phyloP scores from a whole-genome alignment of 805 yeast species.

The Debaryomyces tyrocola region DNA sequence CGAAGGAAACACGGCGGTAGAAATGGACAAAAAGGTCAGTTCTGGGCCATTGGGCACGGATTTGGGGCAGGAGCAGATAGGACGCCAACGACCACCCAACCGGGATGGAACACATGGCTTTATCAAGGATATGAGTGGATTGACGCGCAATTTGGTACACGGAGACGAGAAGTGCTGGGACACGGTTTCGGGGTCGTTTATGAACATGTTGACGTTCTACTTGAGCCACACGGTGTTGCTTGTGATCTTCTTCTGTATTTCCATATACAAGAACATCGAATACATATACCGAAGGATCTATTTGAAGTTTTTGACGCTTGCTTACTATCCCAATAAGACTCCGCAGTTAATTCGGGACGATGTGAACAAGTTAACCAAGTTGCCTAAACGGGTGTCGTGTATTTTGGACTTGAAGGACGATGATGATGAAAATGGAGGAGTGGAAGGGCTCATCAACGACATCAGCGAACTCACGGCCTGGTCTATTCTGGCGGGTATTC shows the following conservation, averaged over 20 bases:
- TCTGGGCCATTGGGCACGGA: neutral
- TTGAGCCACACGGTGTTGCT: constrained; percentile 52
- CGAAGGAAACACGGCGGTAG: neutral
- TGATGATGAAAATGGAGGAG: constrained; percentile 86
- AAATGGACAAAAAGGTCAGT: no score
- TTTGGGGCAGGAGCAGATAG: neutral
- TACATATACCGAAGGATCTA: constrained; percentile 51
- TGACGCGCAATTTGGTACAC: neutral
- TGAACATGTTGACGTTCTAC: constrained; percentile 6
- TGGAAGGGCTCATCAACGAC: constrained; percentile 76
- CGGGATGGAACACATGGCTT: neutral
- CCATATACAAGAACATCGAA: constrained; percentile 54
- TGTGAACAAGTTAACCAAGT: constrained; percentile 66
- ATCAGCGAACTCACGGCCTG: constrained; percentile 79
- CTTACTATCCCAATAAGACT: constrained; percentile 67
- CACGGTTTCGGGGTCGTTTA: neutral
- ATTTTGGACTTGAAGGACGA: constrained; percentile 72
- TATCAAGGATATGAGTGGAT: neutral
- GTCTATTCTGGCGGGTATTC: constrained; percentile 88
- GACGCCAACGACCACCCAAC: neutral
- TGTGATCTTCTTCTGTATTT: constrained; percentile 53
- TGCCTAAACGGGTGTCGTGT: constrained; percentile 76
- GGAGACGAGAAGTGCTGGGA: neutral
- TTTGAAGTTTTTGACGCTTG: constrained; percentile 58
- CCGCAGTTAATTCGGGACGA: constrained; percentile 88